Conservation (phyloP, 306 rosid species). For the Phaseolus lunatus region DNA sequence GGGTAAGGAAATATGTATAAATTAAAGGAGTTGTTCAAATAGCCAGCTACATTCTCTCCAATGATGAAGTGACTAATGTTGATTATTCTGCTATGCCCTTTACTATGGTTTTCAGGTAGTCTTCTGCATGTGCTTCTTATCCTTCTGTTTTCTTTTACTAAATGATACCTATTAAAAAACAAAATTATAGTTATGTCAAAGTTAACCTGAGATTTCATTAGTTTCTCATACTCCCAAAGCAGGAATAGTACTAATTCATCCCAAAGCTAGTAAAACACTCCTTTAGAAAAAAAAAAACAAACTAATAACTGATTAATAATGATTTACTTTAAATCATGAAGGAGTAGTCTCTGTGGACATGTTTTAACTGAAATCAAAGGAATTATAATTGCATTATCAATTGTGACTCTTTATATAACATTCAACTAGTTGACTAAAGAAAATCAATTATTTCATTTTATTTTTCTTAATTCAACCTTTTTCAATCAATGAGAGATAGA, state of each 20-base stretch:
- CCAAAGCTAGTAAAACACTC: not conserved
- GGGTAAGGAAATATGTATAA: not conserved
- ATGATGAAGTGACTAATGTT: constrained; percentile 40
- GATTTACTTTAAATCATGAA: not conserved
- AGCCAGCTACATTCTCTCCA: constrained; percentile 42
- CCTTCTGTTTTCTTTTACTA: not conserved
- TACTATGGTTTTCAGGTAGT: constrained; percentile 3
- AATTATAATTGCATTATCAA: not conserved
- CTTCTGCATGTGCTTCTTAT: constrained; percentile 35
- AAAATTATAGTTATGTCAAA: not conserved
- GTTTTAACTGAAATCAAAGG: not conserved
- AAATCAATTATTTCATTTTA: not conserved
- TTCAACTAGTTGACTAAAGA: not conserved
- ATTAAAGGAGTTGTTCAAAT: constrained; percentile 20
- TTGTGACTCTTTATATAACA: not conserved
- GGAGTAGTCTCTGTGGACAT: too few relatives aligned
- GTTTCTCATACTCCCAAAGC: not conserved
- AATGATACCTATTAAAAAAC: not conserved
- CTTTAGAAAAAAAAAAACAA: not conserved
- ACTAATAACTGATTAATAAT: not conserved
- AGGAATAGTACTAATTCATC: not conserved
- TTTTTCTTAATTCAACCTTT: not conserved
- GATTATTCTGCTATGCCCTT: too few relatives aligned
- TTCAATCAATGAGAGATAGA: not conserved
- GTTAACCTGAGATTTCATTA: not conserved